Conservation (phyloP, 164 flowering plant genomes). For the Dillenia suffruticosa region DNA sequence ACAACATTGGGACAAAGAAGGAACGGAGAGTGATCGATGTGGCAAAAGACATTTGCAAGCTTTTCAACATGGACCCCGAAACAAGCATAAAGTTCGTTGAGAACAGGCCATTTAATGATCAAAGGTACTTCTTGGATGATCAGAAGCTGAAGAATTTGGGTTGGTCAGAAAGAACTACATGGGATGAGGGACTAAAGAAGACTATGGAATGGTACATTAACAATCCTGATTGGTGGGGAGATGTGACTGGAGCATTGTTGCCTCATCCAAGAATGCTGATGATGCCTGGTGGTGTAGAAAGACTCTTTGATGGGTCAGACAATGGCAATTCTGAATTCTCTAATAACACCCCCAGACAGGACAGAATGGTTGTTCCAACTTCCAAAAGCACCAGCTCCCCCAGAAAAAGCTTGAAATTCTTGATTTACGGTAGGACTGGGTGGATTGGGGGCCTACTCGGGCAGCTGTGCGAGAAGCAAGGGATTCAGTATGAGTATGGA, state of each 20-base stretch:
- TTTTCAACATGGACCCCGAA: constrained; percentile 52
- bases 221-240: constrained; percentile 86
- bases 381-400: constrained; percentile 25
- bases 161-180: constrained; percentile 64
- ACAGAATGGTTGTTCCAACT: constrained; percentile 34
- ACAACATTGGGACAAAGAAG: constrained; percentile 72
- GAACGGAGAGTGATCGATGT: constrained; percentile 78
- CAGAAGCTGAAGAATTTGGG: constrained; percentile 68
- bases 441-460: constrained; percentile 75
- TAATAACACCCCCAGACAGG: constrained; percentile 23
- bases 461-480: constrained; percentile 54
- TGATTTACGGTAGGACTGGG: constrained; percentile 69
- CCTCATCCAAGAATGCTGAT: constrained; percentile 75
- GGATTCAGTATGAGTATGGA: constrained; percentile 55
- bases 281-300: constrained; percentile 72
- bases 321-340: constrained; percentile 18
- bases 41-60: constrained; percentile 65
- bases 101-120: constrained; percentile 71
- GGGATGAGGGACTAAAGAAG: constrained; percentile 70
- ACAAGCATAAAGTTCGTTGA: constrained; percentile 54
- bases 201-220: constrained; percentile 66
- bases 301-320: constrained; percentile 48
- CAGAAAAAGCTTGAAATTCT: constrained; percentile 42
- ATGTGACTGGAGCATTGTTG: constrained; percentile 61
- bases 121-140: constrained; percentile 73